Percentiles rank a stretch among this genome's conserved stretches.
phyloP scores from a whole-genome alignment of 2,329 filamentous ascomycete genomes.

The Fusarium buxicola region DNA sequence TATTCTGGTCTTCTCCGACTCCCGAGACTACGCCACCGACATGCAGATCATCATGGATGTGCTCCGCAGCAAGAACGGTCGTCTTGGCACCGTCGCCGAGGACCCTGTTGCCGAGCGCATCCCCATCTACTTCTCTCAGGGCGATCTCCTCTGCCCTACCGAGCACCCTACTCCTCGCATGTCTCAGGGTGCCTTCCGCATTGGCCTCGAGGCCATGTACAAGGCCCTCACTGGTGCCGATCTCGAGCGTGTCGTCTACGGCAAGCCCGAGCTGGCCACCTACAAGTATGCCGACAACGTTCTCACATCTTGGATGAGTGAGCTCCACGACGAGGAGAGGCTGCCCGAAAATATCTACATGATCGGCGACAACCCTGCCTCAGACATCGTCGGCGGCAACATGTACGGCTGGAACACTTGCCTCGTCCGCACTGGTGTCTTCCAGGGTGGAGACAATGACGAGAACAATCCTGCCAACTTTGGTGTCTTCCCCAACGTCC shows the following conservation, averaged over 20 bases:
- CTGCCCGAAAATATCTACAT: conserved; percentile 82
- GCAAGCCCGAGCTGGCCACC: conserved; percentile 79
- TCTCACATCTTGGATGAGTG: conserved; percentile 78
- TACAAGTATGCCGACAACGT: conserved; percentile 76
- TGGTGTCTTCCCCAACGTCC: conserved; percentile 79
- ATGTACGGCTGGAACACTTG: conserved; percentile 88
- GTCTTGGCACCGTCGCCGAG: conserved; percentile 73
- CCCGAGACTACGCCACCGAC: conserved; percentile 91
- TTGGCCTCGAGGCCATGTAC: conserved; percentile 83
- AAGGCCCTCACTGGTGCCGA: conserved; percentile 67
- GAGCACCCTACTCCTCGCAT: conserved; percentile 83
- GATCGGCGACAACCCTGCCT: conserved; percentile 80
- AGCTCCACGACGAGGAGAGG: conserved; percentile 77
- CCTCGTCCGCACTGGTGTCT: conserved; percentile 81
- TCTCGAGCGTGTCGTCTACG: conserved; percentile 52
- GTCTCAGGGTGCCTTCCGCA: conserved; percentile 88
- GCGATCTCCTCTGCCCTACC: conserved; percentile 87
- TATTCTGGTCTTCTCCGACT: conserved; percentile 91
- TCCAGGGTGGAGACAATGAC: conserved; percentile 81
- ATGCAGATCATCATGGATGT: conserved; percentile 83
- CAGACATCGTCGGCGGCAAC: conserved; percentile 70
- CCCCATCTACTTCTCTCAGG: conserved; percentile 84
- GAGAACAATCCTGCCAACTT: conserved; percentile 82
- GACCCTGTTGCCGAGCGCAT: conserved; percentile 64
- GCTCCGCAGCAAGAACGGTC: conserved; percentile 78